Percentiles rank a stretch among this genome's conserved stretches.
These are phyloP conservation scores for Paulownia fortunei DNA, from an alignment of 257 asterid species.

Conservation along the genomic window DNA sequence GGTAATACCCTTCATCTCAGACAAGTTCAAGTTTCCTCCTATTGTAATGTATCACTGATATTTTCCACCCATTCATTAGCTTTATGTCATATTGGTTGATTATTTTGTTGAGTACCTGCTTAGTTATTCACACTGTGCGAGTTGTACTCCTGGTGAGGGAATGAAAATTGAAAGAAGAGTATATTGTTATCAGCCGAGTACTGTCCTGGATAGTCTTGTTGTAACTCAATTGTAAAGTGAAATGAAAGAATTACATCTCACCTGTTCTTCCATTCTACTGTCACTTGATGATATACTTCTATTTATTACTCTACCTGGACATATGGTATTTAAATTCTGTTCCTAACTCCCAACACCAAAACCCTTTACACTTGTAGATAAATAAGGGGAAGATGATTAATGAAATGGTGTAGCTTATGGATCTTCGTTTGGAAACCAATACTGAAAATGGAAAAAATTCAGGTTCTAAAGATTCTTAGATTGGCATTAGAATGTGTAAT, in stretches of 20 bases:
- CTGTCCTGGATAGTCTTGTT: neutral
- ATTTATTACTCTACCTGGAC: neutral
- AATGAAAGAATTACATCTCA: constrained; percentile 15
- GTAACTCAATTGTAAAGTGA: constrained; percentile 39
- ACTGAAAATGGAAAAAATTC: too few relatives aligned
- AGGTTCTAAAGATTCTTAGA: too few relatives aligned
- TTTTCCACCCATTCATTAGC: neutral
- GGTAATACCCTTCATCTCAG: constrained; percentile 78
- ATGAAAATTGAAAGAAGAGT: neutral
- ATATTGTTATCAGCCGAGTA: neutral
- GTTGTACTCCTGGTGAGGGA: neutral
- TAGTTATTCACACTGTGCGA: constrained; percentile 9
- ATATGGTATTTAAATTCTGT: too few relatives aligned
- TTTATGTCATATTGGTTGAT: constrained; percentile 19
- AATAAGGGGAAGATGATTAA: too few relatives aligned
- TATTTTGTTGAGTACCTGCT: constrained; percentile 1
- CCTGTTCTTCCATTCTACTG: neutral
- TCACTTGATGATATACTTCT: neutral
- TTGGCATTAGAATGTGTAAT: too few relatives aligned
- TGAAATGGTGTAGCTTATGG: too few relatives aligned
- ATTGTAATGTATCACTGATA: constrained; percentile 66
- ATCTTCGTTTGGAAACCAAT: too few relatives aligned
- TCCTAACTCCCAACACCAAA: too few relatives aligned
- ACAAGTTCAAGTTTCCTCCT: constrained; percentile 69
- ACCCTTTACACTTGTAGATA: too few relatives aligned